phyloP scores from a whole-genome alignment of 1,284 basidiomycete species.

The Phaffia rhodozyma region DNA sequence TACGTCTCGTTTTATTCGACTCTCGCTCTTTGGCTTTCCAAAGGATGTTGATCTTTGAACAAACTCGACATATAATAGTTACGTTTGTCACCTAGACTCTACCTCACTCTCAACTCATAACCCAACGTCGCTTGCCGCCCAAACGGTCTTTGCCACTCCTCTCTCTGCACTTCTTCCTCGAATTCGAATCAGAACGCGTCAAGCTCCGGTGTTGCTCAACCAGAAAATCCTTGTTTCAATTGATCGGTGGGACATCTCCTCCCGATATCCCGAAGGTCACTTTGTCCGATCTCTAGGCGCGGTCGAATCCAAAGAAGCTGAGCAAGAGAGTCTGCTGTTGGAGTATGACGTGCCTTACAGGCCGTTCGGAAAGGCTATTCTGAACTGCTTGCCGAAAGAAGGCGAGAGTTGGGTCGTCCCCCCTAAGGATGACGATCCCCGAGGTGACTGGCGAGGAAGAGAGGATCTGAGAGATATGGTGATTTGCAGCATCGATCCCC shows the following conservation, averaged over 20 bases:
- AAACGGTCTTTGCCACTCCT: conserved; percentile 90
- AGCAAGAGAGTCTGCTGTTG: conserved; percentile 84
- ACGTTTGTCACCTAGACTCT: conserved; percentile 91
- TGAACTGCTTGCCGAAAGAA: conserved; percentile 79
- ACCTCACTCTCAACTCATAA: conserved; percentile 70
- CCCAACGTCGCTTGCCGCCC: conserved; percentile 67
- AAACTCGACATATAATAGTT: conserved; percentile 39
- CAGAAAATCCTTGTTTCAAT: conserved; percentile 96
- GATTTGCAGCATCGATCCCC: conserved; percentile 95
- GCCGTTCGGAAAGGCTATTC: conserved; percentile 87
- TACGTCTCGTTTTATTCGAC: conserved; percentile 36
- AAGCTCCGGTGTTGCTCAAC: conserved; percentile 72
- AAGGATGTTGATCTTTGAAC: not conserved
- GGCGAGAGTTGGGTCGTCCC: conserved; percentile 92
- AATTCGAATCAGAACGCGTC: conserved; percentile 86
- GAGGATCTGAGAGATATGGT: conserved; percentile 77
- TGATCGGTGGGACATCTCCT: conserved; percentile 77
- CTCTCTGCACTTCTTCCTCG: conserved; percentile 84
- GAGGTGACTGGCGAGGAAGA: conserved; percentile 64
- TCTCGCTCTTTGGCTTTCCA: conserved; percentile 1
- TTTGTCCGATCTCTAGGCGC: conserved; percentile 87
- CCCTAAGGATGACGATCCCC: conserved; percentile 46
- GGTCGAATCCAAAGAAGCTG: conserved; percentile 88
- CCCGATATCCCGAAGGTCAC: conserved; percentile 92
- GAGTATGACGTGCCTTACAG: conserved; percentile 96